Conservation (phyloP, 1,139 yeast species). For the Yamadazyma jaroonii region DNA sequence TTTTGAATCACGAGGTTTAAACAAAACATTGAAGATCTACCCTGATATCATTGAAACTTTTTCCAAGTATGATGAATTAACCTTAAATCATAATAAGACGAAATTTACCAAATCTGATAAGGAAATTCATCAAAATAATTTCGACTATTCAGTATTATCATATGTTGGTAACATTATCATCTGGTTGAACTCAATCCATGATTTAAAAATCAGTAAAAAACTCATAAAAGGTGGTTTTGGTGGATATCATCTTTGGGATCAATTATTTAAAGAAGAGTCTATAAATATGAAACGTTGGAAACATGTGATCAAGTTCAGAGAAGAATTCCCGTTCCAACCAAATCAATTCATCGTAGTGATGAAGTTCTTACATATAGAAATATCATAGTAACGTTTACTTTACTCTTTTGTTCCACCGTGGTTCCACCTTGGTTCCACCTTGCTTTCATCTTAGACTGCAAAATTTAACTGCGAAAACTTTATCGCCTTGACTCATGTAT, state of each 20-base stretch:
- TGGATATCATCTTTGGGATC: conserved; percentile 47
- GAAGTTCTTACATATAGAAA: conserved; percentile 32
- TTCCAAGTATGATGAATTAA: conserved; percentile 33
- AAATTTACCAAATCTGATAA: conserved; percentile 35
- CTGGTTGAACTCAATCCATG: conserved; percentile 30
- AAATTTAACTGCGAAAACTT: not conserved
- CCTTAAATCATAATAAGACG: conserved; percentile 34
- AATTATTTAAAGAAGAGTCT: conserved; percentile 31
- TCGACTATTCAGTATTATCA: conserved; percentile 40
- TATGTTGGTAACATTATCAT: conserved; percentile 42
- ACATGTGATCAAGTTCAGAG: conserved; percentile 40
- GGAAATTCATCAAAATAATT: conserved; percentile 32
- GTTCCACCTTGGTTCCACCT: too few species aligned
- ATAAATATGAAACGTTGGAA: conserved; percentile 48
- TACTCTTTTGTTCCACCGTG: too few species aligned
- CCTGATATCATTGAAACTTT: conserved; percentile 31
- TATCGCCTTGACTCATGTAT: conserved; percentile 1
- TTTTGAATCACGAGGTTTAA: conserved; percentile 39
- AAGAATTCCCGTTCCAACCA: conserved; percentile 38
- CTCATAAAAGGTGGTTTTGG: conserved; percentile 30
- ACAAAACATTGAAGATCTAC: conserved; percentile 23
- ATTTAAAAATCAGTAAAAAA: conserved; percentile 11
- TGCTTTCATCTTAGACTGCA: too few species aligned
- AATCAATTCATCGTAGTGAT: conserved; percentile 43
- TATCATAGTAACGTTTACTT: conserved; percentile 2